Percentiles rank a stretch among this genome's conserved stretches.
Conservation (phyloP, 1,284 basidiomycete species). For the Rhodotorula sp. region DNA sequence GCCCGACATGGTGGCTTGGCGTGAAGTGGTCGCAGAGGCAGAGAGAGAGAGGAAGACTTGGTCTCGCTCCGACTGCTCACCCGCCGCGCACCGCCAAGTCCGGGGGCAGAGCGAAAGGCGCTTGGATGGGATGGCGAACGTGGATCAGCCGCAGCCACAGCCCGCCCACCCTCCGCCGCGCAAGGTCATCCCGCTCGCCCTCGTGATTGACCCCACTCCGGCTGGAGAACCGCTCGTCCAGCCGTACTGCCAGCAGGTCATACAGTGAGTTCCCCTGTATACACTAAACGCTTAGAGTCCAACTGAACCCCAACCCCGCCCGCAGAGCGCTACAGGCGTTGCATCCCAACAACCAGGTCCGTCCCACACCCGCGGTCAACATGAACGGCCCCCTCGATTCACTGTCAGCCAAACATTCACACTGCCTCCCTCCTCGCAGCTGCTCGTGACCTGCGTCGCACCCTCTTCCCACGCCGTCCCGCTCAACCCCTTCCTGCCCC, state of each 20-base stretch:
- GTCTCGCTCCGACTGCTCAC: no score
- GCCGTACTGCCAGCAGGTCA: slow-evolving; percentile 22
- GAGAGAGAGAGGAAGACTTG: no score
- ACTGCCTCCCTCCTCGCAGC: slow-evolving; percentile 6
- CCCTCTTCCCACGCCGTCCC: slow-evolving; percentile 30
- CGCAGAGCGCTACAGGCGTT: slow-evolving; percentile 26
- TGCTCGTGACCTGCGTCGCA: slow-evolving; percentile 31
- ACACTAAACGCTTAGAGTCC: no score
- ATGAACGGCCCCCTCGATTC: no score
- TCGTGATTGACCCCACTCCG: slow-evolving; percentile 28
- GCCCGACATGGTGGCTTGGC: background rate
- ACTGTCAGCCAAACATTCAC: background rate
- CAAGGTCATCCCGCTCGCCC: slow-evolving; percentile 30
- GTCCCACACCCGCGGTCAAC: background rate
- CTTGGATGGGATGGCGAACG: background rate
- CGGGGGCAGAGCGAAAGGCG: no score
- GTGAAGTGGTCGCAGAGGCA: background rate
- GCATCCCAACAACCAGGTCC: slow-evolving; percentile 26
- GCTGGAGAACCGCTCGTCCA: slow-evolving; percentile 4
- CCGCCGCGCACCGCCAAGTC: no score
- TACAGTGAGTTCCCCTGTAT: slow-evolving; percentile 10
- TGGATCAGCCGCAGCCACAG: background rate
- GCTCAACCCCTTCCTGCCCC: slow-evolving; percentile 35
- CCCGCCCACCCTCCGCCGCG: background rate
- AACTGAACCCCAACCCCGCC: background rate